These are phyloP conservation scores for Pestalotiopsis fici DNA, from an alignment of 2,329 filamentous ascomycete species.

Conservation along the genomic window DNA sequence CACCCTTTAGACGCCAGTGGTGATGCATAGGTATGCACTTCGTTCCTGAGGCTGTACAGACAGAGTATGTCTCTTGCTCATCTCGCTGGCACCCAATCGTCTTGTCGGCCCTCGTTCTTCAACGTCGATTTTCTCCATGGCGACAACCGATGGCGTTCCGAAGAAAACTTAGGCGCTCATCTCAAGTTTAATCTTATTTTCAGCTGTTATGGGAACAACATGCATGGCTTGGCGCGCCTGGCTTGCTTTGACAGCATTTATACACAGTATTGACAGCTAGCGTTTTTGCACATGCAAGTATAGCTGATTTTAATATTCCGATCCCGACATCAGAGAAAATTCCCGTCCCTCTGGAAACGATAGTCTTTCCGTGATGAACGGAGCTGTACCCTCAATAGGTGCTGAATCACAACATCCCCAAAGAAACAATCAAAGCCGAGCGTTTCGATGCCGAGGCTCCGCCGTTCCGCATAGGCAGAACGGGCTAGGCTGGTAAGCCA, in stretches of 20 bases:
- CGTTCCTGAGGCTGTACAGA: too few relatives aligned
- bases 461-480: conserved; percentile 18
- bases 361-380: neutral
- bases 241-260: neutral
- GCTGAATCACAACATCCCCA: neutral
- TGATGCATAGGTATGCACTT: too few relatives aligned
- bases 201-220: neutral
- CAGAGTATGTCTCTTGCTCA: neutral
- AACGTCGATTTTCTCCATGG: neutral
- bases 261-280: too few relatives aligned
- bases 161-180: neutral
- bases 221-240: neutral
- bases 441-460: conserved; percentile 13
- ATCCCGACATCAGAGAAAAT: neutral
- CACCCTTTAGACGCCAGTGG: too few relatives aligned
- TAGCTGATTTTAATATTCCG: neutral
- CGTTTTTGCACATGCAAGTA: neutral
- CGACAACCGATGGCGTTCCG: neutral
- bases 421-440: neutral
- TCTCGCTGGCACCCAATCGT: too few relatives aligned
- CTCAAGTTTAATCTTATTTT: conserved; percentile 4
- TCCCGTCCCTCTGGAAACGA: neutral
- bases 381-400: neutral
- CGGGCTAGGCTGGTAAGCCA: conserved; percentile 11
- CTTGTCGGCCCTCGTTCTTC: too few relatives aligned